These are phyloP conservation scores for Vitis riparia DNA, from an alignment of 164 flowering plant genomes.

Conservation along the genomic window DNA sequence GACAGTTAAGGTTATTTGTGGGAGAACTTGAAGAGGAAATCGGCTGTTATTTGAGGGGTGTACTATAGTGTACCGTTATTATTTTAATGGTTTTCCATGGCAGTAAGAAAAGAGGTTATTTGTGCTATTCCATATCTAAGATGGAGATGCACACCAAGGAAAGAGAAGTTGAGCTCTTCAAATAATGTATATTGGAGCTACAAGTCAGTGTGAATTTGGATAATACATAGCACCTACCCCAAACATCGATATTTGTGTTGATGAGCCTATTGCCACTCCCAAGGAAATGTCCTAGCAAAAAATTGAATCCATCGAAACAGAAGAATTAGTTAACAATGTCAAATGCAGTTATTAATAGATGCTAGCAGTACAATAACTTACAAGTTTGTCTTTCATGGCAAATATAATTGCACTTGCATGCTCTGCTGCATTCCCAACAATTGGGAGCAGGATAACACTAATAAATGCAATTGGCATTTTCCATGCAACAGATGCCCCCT, in stretches of 20 bases:
- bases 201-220: neutral
- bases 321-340: neutral
- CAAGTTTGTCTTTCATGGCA: slow-evolving; percentile 68
- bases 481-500: slow-evolving; percentile 60
- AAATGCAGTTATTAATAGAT: neutral
- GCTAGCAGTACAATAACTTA: slow-evolving; percentile 20
- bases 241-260: slow-evolving; percentile 55
- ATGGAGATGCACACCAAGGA: no score
- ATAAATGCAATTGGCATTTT: slow-evolving; percentile 54
- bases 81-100: no score
- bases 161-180: no score
- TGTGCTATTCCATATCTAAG: no score
- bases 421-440: slow-evolving; percentile 77
- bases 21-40: no score
- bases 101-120: no score
- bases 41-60: no score
- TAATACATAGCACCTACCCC: slow-evolving; percentile 23
- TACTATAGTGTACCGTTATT: no score
- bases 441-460: slow-evolving; percentile 63
- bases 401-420: slow-evolving; percentile 72
- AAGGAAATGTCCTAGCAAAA: slow-evolving; percentile 45
- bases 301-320: neutral
- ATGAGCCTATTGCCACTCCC: slow-evolving; percentile 60
- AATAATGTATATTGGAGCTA: no score
- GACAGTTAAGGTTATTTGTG: no score